Percentiles rank a stretch among this genome's conserved stretches.
These are phyloP conservation scores for Leccinum solheimii DNA, from an alignment of 1,284 basidiomycete species.

Conservation along the genomic window DNA sequence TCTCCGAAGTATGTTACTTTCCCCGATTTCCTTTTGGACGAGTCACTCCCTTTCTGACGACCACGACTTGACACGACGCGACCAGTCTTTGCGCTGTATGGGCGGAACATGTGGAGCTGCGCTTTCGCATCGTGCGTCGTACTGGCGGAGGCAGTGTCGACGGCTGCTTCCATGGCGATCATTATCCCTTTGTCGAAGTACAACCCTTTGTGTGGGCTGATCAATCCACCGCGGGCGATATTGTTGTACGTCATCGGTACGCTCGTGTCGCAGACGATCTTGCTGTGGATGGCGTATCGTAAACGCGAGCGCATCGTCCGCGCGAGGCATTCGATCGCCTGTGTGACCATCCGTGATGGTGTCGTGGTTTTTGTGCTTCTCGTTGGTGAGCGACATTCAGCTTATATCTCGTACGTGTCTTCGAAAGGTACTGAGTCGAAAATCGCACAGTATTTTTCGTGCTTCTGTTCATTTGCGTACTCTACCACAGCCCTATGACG, in stretches of 20 bases:
- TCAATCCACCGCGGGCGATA: slow-evolving; percentile 9
- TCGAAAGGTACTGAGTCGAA: background rate
- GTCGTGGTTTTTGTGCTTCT: slow-evolving; percentile 19
- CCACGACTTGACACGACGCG: background rate
- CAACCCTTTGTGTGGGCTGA: slow-evolving; percentile 17
- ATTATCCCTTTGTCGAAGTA: slow-evolving; percentile 14
- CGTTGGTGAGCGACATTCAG: slow-evolving; percentile 11
- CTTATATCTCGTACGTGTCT: background rate
- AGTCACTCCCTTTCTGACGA: background rate
- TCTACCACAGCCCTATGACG: slow-evolving; percentile 10
- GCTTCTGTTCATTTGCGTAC: slow-evolving; percentile 2
- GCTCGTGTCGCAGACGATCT: slow-evolving; percentile 17
- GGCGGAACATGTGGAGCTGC: slow-evolving; percentile 3
- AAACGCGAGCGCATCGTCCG: slow-evolving; percentile 10
- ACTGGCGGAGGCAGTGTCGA: slow-evolving; percentile 9
- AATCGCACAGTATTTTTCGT: slow-evolving; percentile 11
- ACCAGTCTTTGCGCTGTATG: slow-evolving; percentile 26
- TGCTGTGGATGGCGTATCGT: slow-evolving; percentile 22
- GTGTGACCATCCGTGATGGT: slow-evolving; percentile 30
- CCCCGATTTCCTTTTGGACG: background rate
- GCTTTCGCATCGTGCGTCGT: slow-evolving; percentile 8
- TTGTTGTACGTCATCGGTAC: slow-evolving; percentile 13
- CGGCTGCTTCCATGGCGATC: background rate
- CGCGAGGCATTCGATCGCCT: slow-evolving; percentile 10
- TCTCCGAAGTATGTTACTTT: slow-evolving; percentile 20